Evolutionary conservation across 2,329 filamentous ascomycete genomes (phyloP), one percentile per base, ranked within the genome.

Genomic region (Cladosporium sp.): DNA sequence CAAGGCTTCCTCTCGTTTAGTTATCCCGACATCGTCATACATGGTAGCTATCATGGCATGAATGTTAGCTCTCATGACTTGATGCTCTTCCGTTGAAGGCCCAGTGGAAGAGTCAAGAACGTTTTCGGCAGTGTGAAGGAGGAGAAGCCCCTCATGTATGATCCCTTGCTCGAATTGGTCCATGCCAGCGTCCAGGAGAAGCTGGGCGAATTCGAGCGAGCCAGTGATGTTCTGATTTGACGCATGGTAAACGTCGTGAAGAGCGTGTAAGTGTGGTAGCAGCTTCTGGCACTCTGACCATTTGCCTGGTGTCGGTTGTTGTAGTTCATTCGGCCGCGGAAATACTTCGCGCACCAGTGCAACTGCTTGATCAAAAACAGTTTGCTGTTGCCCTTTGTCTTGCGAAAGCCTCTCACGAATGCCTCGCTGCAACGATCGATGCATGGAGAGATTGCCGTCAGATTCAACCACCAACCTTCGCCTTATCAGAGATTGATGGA

Each of bases 281-380:
- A 59, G 32, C 32, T 59, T 59, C 18, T 59, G 55, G 3, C 55
- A 38, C 11, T 59, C 55, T 18, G 30, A 18, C 55, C 55, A 59
- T 38, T 38, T 36, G 34, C 41, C 55, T 36, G 55, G 55, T 18
- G 55, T 38, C 21, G 55, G 55, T 24, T 59, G 55, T 59, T 59
- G 55, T 24, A 59, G 55, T 24, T 59, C 55, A n/a, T 59, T 59
- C 12, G 30, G 7, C 12, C 21, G 55, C 24, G 55, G 55, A 32
- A 59, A 41, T 18, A 59, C 30, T 26, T 59, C 55, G 32, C 55
- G 55, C 34, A 59, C 55, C 15, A 59, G 34, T 26, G 34, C 55
- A 21, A 59, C 55, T 21, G 55, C 55, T 32, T 41, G 34, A 15
- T 59, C 32, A 34, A 59, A 59, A n/a, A 59, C 55, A 15, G 30